Evolutionary conservation across 2,329 filamentous ascomycete species (phyloP).

Genomic region (Microthyrium microscopicum): DNA sequence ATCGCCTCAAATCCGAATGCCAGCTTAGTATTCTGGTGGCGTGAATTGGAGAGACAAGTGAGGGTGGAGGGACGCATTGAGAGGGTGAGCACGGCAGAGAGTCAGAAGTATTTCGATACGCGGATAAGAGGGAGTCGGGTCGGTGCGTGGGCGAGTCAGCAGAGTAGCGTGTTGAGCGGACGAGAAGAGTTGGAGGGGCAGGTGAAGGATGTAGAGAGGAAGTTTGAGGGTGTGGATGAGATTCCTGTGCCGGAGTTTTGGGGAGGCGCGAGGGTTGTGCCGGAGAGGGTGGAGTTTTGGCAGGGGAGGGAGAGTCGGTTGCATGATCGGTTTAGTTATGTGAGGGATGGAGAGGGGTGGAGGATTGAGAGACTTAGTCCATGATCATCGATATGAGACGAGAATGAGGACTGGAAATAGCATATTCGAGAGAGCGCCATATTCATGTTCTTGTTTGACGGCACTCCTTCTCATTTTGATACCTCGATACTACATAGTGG

Average conservation of each 20-base stretch:
- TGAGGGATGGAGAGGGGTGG: slow-evolving; percentile 45
- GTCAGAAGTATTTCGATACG: slow-evolving; percentile 47
- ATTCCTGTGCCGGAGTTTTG: slow-evolving; percentile 90
- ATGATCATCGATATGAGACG: too few species aligned
- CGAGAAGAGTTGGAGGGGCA: slow-evolving; percentile 57
- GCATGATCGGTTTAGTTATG: slow-evolving; percentile 87
- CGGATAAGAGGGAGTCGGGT: slow-evolving; percentile 64
- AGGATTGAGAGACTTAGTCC: slow-evolving; percentile 59
- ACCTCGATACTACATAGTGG: too few species aligned
- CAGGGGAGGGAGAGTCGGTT: slow-evolving; percentile 78
- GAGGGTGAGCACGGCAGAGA: slow-evolving; percentile 53
- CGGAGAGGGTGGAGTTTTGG: slow-evolving; percentile 87
- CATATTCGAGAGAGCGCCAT: too few species aligned
- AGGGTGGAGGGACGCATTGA: slow-evolving; percentile 66
- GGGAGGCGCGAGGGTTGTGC: slow-evolving; percentile 77
- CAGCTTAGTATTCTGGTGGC: slow-evolving; percentile 82
- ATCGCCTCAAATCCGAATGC: slow-evolving; percentile 60
- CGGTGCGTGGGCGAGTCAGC: slow-evolving; percentile 84
- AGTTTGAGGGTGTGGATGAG: slow-evolving; percentile 56
- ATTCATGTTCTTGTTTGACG: too few species aligned
- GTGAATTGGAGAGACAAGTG: slow-evolving; percentile 71
- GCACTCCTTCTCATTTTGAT: too few species aligned
- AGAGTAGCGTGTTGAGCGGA: slow-evolving; percentile 60
- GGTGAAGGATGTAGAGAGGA: slow-evolving; percentile 60
- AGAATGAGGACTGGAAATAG: too few species aligned